These are phyloP conservation scores for Pterocarpus santalinus DNA, from an alignment of 306 rosid genomes.

Conservation along the genomic window DNA sequence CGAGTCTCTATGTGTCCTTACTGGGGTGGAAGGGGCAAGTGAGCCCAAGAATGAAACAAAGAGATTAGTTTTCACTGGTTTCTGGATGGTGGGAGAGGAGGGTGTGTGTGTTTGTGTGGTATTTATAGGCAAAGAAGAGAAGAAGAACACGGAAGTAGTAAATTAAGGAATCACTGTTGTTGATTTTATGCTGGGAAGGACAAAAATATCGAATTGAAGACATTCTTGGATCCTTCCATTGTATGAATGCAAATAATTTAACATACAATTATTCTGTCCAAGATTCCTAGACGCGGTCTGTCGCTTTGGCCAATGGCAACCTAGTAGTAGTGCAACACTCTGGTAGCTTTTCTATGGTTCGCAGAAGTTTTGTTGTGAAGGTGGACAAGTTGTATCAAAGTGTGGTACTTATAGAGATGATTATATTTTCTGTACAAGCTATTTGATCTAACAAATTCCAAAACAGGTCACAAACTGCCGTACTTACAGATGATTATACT, in stretches of 20 bases:
- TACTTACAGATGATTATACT: too few species aligned
- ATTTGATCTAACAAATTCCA: too few species aligned
- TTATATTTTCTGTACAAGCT: too few species aligned
- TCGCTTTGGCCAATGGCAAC: not conserved
- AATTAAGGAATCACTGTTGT: not conserved
- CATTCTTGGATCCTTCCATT: not conserved
- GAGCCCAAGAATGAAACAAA: conserved; percentile 1
- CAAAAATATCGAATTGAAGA: not conserved
- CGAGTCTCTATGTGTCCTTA: not conserved
- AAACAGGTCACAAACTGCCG: too few species aligned
- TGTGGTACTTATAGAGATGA: too few species aligned
- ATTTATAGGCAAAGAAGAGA: conserved; percentile 43
- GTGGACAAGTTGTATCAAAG: too few species aligned
- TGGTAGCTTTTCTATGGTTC: too few species aligned
- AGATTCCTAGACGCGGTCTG: not conserved
- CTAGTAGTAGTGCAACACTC: too few species aligned
- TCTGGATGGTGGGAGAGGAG: not conserved
- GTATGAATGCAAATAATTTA: not conserved
- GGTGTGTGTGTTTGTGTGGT: not conserved
- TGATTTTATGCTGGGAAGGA: not conserved
- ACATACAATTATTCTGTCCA: not conserved
- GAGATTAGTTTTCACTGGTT: not conserved
- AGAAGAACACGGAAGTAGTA: conserved; percentile 1
- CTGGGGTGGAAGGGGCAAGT: not conserved
- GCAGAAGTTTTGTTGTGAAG: too few species aligned